Conservation (phyloP, 164 flowering plant genomes). For the Taxillus chinensis region DNA sequence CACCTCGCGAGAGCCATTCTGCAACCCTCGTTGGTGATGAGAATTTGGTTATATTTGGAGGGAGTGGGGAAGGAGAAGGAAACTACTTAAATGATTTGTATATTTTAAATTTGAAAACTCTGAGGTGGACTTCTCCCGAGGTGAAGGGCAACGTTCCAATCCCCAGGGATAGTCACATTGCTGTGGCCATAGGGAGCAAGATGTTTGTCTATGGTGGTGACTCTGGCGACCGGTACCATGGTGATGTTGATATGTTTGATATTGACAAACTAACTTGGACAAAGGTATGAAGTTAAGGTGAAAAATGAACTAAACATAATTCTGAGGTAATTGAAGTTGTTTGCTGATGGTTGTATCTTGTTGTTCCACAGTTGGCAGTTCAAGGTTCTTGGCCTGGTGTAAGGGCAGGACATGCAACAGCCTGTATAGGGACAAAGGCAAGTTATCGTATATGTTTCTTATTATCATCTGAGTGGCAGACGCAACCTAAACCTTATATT, state of each 20-base stretch:
- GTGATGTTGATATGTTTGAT: conserved; percentile 66
- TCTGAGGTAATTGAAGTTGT: neutral
- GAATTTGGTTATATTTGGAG: conserved; percentile 77
- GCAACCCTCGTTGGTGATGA: conserved; percentile 63
- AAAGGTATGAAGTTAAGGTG: conserved; percentile 32
- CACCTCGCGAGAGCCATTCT: conserved; percentile 87
- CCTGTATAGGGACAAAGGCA: conserved; percentile 64
- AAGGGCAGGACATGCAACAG: conserved; percentile 87
- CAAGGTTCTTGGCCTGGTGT: conserved; percentile 70
- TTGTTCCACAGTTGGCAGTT: conserved; percentile 37
- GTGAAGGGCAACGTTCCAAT: conserved; percentile 65
- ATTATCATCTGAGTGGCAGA: neutral
- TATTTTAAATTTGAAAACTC: conserved; percentile 58
- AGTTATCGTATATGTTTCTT: conserved; percentile 11
- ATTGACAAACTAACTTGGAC: conserved; percentile 64
- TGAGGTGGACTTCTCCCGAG: conserved; percentile 67
- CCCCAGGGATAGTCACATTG: conserved; percentile 83
- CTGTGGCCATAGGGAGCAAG: conserved; percentile 51
- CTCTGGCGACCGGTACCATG: conserved; percentile 76
- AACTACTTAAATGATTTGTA: conserved; percentile 87
- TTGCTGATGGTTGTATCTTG: conserved; percentile 1
- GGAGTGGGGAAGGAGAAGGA: conserved; percentile 86
- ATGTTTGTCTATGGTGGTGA: conserved; percentile 88
- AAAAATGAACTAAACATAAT: neutral
- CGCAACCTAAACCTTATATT: too few species aligned